These are phyloP conservation scores for Cystobasidium ongulense DNA, from an alignment of 768 basidiomycete genomes.

Conservation along the genomic window DNA sequence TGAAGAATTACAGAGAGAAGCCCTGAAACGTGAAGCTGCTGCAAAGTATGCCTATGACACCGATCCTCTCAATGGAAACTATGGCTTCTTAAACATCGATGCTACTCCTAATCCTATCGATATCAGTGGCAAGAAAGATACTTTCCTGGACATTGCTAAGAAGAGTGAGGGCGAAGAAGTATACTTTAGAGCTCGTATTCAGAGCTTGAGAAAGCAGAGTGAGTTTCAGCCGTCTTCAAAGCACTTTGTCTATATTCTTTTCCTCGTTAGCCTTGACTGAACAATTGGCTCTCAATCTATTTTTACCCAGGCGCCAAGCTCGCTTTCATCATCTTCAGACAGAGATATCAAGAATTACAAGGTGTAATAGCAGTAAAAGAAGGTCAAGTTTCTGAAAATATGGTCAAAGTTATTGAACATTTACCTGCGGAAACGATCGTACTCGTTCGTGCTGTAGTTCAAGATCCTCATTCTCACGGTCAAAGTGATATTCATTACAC, in stretches of 20 bases:
- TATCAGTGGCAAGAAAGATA: constrained; percentile 48
- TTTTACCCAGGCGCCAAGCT: constrained; percentile 57
- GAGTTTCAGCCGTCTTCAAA: constrained; percentile 3
- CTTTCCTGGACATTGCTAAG: constrained; percentile 58
- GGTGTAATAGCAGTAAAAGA: constrained; percentile 63
- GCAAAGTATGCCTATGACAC: constrained; percentile 42
- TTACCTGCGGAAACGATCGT: constrained; percentile 81
- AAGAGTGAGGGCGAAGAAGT: constrained; percentile 64
- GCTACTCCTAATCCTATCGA: constrained; percentile 30
- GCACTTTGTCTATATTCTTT: background rate
- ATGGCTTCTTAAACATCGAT: constrained; percentile 86
- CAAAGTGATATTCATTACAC: constrained; percentile 79
- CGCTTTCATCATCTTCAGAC: constrained; percentile 83
- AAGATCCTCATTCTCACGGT: constrained; percentile 50
- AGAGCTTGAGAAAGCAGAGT: constrained; percentile 72
- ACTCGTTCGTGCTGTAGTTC: constrained; percentile 71
- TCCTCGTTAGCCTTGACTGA: background rate
- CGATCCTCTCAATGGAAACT: constrained; percentile 59
- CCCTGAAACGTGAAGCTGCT: background rate
- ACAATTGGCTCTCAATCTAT: background rate
- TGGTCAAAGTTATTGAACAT: constrained; percentile 79
- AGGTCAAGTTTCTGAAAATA: constrained; percentile 79
- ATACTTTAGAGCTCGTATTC: constrained; percentile 77
- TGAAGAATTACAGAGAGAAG: constrained; percentile 9
- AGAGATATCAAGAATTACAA: constrained; percentile 75